Base-by-base conservation (phyloP, 164 flowering plant genomes). In the Tetrastigma voinierianum region DNA sequence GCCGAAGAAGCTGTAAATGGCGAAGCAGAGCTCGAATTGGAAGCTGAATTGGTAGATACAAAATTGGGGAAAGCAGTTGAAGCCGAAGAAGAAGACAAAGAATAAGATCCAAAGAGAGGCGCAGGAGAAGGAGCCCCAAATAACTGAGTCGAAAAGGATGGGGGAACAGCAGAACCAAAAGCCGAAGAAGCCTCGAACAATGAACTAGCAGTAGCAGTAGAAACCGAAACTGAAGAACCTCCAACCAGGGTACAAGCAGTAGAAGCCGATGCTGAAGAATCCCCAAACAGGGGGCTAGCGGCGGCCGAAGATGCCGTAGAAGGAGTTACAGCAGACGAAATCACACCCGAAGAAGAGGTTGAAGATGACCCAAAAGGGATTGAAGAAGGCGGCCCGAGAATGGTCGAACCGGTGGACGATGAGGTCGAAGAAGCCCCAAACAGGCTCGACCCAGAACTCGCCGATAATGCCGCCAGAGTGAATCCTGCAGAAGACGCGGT, bases 111-210 rank as follows among this genome's bases (percentile, higher is more conserved):
- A 59, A 64, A 45, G 55, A 17, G 46, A 1, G 70, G 23, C 47
- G 72, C 57, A 10, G 71, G 20, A 32, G 73, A 32, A 19, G 66
- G 15, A 18, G 79, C 44, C 2, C 71, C 74, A 57, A 62, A 72
- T 57, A 63, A 56, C 19, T 59, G 43, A 62, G 63, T 0, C n/a
- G 51, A 57, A 46, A 52, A 59, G 20, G 72, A 7, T 9, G 61
- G 12, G 16, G 69, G 53, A 25, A 20, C 19, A 14, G 69, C 14
- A 59, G 62, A 25, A 58, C 3, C 40, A 4, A 7, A 32, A 32
- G 40, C 40, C 40, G 40, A 32, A 32, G 40, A 32, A 32, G 40
- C 40, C 40, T 7, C 40, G 6, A 32, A 32, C 40, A 32, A 32
- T 2, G 40, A 0, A 32, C 57, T 49, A 10, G 69, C 16, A 17